Conservation (phyloP, 2,329 filamentous ascomycete species). For the Emydomyces testavorans region DNA sequence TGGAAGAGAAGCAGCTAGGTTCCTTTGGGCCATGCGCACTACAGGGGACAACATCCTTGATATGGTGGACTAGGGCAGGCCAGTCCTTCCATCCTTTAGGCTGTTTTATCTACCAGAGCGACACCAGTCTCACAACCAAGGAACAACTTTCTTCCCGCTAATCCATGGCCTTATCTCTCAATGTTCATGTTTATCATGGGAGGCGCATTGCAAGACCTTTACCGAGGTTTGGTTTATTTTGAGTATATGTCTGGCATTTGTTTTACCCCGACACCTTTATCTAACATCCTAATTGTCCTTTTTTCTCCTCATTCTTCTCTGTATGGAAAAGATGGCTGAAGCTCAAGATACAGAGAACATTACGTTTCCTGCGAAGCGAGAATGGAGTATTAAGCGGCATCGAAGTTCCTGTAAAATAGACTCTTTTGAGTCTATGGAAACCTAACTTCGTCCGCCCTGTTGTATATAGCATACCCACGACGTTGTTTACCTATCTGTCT, state of each 20-base stretch:
- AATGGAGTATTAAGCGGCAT: background rate
- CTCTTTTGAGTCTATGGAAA: background rate
- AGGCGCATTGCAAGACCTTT: background rate
- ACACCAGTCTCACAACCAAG: background rate
- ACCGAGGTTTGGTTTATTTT: background rate
- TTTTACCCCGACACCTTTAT: background rate
- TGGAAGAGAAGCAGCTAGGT: constrained; percentile 17
- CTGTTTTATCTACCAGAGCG: background rate
- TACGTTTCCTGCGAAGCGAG: background rate
- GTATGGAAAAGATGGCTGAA: background rate
- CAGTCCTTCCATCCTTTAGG: background rate
- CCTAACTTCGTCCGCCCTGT: background rate
- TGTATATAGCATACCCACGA: background rate
- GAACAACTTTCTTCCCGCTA: background rate
- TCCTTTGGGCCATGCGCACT: constrained; percentile 10
- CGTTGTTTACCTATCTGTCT: background rate
- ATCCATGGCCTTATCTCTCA: background rate
- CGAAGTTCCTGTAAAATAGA: background rate
- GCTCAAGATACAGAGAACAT: background rate
- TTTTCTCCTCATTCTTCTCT: background rate
- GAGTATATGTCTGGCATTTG: background rate
- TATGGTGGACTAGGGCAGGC: constrained; percentile 3
- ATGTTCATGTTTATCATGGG: background rate
- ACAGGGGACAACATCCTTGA: constrained; percentile 1
- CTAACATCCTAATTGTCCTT: background rate